Conservation (phyloP, 2,329 filamentous ascomycete species). For the Diaporthe sp. region DNA sequence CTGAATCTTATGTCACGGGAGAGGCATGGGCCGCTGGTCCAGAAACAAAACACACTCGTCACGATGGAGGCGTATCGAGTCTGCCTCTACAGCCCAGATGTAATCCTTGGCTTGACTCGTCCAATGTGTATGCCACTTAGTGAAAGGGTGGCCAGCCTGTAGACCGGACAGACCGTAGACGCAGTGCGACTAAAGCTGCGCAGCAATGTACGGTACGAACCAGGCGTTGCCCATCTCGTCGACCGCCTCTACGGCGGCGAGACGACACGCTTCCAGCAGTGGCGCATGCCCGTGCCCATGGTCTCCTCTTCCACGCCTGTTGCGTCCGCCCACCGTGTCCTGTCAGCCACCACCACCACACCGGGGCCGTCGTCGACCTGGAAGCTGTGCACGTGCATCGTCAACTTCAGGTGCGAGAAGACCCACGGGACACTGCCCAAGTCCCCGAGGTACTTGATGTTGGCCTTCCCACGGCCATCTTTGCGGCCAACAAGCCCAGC, state of each 20-base stretch:
- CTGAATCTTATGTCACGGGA: no score
- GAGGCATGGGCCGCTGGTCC: no score
- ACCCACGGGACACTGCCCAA: slow-evolving; percentile 69
- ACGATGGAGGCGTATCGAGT: neutral
- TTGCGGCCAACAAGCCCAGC: slow-evolving; percentile 46
- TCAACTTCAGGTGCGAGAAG: slow-evolving; percentile 70
- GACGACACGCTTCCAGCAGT: slow-evolving; percentile 65
- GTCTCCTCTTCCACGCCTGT: slow-evolving; percentile 62
- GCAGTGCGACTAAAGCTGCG: neutral
- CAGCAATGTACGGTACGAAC: neutral
- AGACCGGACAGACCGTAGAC: neutral
- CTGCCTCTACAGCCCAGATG: neutral
- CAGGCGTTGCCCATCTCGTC: neutral
- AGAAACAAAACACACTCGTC: no score
- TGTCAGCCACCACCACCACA: slow-evolving; percentile 17
- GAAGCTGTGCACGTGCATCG: slow-evolving; percentile 71
- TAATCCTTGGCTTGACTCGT: neutral
- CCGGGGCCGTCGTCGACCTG: slow-evolving; percentile 48
- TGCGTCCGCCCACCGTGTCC: slow-evolving; percentile 55
- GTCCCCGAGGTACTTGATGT: slow-evolving; percentile 54
- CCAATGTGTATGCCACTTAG: neutral
- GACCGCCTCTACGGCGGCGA: no score
- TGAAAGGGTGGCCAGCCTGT: neutral
- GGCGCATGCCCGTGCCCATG: slow-evolving; percentile 72
- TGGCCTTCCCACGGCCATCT: slow-evolving; percentile 19